Evolutionary conservation across 352 stramenopile species (phyloP), one percentile per base, ranked within the genome.

Genomic region (Thalassiosira livingstoniorum): DNA sequence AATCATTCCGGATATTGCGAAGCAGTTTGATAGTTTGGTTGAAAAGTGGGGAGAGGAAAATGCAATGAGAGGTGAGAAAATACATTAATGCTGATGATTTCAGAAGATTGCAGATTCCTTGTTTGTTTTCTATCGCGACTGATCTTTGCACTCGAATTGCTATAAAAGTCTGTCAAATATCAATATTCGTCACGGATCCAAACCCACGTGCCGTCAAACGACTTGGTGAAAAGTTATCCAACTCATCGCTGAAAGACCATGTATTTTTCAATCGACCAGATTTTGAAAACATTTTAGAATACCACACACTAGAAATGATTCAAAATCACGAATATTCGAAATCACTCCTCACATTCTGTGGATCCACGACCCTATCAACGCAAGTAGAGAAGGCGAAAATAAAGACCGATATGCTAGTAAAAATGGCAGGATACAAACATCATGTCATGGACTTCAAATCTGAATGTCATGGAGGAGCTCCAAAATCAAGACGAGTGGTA

Each of bases 361-460:
- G 54, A 63, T 63, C 54, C n/a, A 63, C 4, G 27, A 25, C 18
- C n/a, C n/a, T 63, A 13, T 63, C 54, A n/a, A 32, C 2, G 35
- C n/a, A 18, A 35, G 54, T 63, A n/a, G 54, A 63, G 35, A 29
- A 32, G 35, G 54, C 54, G 35, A 63, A 63, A 63, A 63, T 63
- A 37, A 27, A n/a, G 3, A 63, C 4, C 23, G 54, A 63, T 15
- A 37, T 63, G 27, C 25, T 32, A 13, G 54, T 63, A 3, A 27
- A 18, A 4, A 63, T 63, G 54, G 31, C 54, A 3, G 54, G 54
- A 37, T 63, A 11, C 13, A 63, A 34, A 15, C 25, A 27, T 25
- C 54, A 63, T 34, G n/a, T n/a, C n/a, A 35, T 63, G 54, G 54
- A 63, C 5, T 63, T 63, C 27, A 63, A 63, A 63, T 63, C 54